phyloP scores from a whole-genome alignment of 2,329 filamentous ascomycete genomes.

The Arthroderma sp. region DNA sequence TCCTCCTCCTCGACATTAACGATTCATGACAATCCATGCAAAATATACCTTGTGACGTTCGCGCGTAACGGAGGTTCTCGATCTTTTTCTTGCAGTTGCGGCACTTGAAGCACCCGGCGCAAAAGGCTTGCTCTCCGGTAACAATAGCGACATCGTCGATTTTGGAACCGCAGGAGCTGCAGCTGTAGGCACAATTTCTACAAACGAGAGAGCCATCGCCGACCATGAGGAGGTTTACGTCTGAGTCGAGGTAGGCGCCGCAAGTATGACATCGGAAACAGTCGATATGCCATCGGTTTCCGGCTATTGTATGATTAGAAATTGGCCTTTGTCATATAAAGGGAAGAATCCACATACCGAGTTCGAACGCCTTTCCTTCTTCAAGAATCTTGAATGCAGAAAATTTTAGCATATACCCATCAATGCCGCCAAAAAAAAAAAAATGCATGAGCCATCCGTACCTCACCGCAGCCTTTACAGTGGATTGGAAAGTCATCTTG shows the following conservation, averaged over 20 bases:
- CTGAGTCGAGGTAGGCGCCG: slow-evolving; percentile 88
- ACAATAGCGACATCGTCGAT: slow-evolving; percentile 96
- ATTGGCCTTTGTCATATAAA: slow-evolving; percentile 13
- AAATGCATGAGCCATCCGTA: slow-evolving; percentile 31
- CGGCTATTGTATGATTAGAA: slow-evolving; percentile 46
- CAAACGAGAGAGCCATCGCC: slow-evolving; percentile 97
- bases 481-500: slow-evolving; percentile 69
- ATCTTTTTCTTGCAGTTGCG: slow-evolving; percentile 98
- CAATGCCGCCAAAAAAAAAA: slow-evolving; percentile 15
- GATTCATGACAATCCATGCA: slow-evolving; percentile 99
- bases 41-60: slow-evolving; percentile 96
- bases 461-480: slow-evolving; percentile 88
- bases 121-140: slow-evolving; percentile 95
- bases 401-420: slow-evolving; percentile 6
- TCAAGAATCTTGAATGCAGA: slow-evolving; percentile 63
- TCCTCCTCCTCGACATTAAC: slow-evolving; percentile 81
- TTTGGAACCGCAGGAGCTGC: slow-evolving; percentile 90
- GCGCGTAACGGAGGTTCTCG: slow-evolving; percentile 92
- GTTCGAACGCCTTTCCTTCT: slow-evolving; percentile 95
- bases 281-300: slow-evolving; percentile 96
- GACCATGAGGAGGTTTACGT: slow-evolving; percentile 90
- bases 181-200: slow-evolving; percentile 99
- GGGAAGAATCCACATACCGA: slow-evolving; percentile 51
- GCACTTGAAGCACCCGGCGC: slow-evolving; percentile 91
- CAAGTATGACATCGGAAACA: slow-evolving; percentile 98